Evolutionary conservation across 129 eudicot species (phyloP), one percentile per base, ranked within the genome.

Genomic region (Sambucus nigra): DNA sequence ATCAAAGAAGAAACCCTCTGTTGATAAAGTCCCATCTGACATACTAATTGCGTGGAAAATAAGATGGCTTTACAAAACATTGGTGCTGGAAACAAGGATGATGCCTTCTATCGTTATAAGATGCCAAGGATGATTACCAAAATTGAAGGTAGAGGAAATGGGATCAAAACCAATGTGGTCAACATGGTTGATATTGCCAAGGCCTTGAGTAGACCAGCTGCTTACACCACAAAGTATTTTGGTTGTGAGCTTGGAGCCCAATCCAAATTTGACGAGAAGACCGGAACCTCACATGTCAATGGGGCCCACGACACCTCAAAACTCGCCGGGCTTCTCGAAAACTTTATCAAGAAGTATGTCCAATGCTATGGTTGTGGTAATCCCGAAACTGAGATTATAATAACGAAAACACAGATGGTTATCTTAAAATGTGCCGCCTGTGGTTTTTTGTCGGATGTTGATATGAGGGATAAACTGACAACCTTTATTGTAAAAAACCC

Each of bases 181-280:
- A 80, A 80, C 76, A 80, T 80, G 87, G 87, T 80, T 45, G 87
- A 80, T 41, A 67, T 80, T 49, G 87, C 87, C 1, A 80, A 80
- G 60, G 87, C 87, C 31, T 61, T 75, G 69, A 75, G 79, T 4
- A 80, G 88, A 69, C 88, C 88, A 20, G 72, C 83, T 66, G 63
- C 83, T 19, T 80, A 80, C 59, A 72, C 83, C 27, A 76, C 83
- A 0, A 80, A 80, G 24, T 72, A 72, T 51, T 80, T 80, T 50
- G 88, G 88, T 19, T 72, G 77, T 66, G 88, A 80, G 75, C 80
- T 80, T 57, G 88, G 88, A 35, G 88, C 83, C 19, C 88, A 80
- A 25, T 80, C 88, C 25, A 80, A 80, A 20, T 80, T 69, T 53
- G 88, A 80, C 27, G 87, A 80, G 26, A 80, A 80, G 49, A 55